These are phyloP conservation scores for Croton laevigatus DNA, from an alignment of 441 rosid genomes.

Conservation along the genomic window DNA sequence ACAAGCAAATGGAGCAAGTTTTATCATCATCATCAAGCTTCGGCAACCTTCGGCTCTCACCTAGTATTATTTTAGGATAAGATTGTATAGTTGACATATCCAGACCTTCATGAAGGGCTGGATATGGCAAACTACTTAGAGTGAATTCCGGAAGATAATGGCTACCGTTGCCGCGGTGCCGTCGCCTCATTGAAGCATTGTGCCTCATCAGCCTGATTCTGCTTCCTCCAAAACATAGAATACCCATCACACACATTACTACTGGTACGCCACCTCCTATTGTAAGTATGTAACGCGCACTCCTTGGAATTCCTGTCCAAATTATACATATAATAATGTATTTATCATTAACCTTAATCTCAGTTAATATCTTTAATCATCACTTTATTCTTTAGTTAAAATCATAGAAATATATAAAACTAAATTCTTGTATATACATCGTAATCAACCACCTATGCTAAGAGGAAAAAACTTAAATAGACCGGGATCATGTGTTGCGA, in stretches of 20 bases:
- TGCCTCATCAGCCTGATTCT: constrained; percentile 28
- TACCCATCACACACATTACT: constrained; percentile 35
- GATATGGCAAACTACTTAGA: constrained; percentile 8
- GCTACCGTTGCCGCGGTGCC: too few species aligned
- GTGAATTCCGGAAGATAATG: constrained; percentile 22
- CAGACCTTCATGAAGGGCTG: constrained; percentile 31
- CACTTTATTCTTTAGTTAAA: too few species aligned
- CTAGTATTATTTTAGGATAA: constrained; percentile 55
- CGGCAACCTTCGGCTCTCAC: constrained; percentile 62
- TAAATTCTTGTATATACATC: too few species aligned
- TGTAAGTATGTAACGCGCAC: constrained; percentile 43
- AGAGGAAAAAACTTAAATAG: too few species aligned
- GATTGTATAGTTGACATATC: constrained; percentile 55
- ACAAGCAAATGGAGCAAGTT: constrained; percentile 59
- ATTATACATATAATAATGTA: background rate
- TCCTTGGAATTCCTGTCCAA: constrained; percentile 37
- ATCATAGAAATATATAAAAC: too few species aligned
- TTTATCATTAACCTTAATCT: too few species aligned
- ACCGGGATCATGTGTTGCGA: too few species aligned
- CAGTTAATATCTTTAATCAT: too few species aligned
- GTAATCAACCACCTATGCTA: too few species aligned
- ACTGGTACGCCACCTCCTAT: constrained; percentile 58
- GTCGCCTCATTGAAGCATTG: background rate
- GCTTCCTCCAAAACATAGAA: constrained; percentile 35
- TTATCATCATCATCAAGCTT: constrained; percentile 60